Percentiles rank a stretch among this genome's conserved stretches.
Conservation (phyloP, 371 early-diverging fungal species). For the Lichtheimia ornata region DNA sequence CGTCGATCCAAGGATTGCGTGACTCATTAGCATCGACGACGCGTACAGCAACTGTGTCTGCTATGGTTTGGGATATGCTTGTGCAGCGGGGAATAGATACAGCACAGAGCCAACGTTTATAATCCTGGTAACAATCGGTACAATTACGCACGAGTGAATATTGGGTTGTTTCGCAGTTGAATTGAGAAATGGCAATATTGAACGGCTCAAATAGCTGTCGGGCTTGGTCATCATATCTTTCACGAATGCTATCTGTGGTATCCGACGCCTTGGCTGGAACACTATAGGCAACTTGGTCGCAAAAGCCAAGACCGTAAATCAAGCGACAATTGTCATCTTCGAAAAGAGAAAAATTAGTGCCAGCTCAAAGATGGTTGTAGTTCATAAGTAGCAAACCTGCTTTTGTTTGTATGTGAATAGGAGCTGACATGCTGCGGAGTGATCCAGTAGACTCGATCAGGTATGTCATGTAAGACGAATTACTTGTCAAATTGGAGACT, state of each 20-base stretch:
- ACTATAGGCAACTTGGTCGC: slow-evolving; percentile 63
- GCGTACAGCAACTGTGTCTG: slow-evolving; percentile 12
- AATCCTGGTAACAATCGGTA: slow-evolving; percentile 58
- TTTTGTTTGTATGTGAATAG: slow-evolving; percentile 34
- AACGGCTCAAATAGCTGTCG: slow-evolving; percentile 49
- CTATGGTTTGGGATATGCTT: neutral
- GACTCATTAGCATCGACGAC: slow-evolving; percentile 36
- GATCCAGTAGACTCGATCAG: slow-evolving; percentile 38
- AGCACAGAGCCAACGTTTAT: slow-evolving; percentile 69
- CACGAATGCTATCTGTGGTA: slow-evolving; percentile 25
- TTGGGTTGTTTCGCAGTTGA: slow-evolving; percentile 57
- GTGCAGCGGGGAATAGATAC: slow-evolving; percentile 66
- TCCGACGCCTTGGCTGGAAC: slow-evolving; percentile 17
- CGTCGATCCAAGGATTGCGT: slow-evolving; percentile 47
- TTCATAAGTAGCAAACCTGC: slow-evolving; percentile 9
- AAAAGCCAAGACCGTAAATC: slow-evolving; percentile 58
- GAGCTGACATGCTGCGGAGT: slow-evolving; percentile 30
- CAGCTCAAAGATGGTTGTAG: neutral
- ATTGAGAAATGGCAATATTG: slow-evolving; percentile 52
- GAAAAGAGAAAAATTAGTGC: slow-evolving; percentile 8
- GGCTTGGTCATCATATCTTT: slow-evolving; percentile 51
- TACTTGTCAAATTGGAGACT: slow-evolving; percentile 37
- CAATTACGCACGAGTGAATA: slow-evolving; percentile 69
- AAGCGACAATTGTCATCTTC: slow-evolving; percentile 52
- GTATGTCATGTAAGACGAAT: slow-evolving; percentile 46